A percentile compares a stretch with the other conserved stretches of the same genome.
These are phyloP conservation scores for Wallacemonas rigidus DNA, from an alignment of 208 protist genomes.

Conservation along the genomic window DNA sequence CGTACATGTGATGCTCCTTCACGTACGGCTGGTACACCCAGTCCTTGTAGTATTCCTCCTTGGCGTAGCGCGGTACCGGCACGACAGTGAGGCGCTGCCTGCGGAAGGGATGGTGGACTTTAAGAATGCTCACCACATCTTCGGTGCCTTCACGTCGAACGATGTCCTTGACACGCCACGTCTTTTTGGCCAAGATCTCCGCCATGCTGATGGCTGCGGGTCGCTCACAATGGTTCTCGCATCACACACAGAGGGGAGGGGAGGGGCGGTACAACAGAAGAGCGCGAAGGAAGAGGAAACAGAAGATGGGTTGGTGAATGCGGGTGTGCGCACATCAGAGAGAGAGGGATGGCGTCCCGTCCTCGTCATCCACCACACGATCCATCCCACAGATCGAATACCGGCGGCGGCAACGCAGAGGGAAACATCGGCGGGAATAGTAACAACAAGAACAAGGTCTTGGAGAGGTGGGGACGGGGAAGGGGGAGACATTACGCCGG, in stretches of 20 bases:
- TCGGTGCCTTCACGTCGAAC: constrained; percentile 54
- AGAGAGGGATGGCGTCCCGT: too few relatives aligned
- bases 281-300: not conserved
- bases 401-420: too few relatives aligned
- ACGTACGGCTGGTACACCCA: constrained; percentile 91
- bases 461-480: too few relatives aligned
- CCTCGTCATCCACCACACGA: too few relatives aligned
- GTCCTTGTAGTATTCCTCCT: constrained; percentile 72
- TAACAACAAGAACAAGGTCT: too few relatives aligned
- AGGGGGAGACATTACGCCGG: too few relatives aligned
- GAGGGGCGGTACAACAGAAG: not conserved
- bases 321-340: too few relatives aligned
- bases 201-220: constrained; percentile 23
- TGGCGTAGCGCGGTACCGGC: constrained; percentile 65
- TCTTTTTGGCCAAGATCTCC: constrained; percentile 54
- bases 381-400: too few relatives aligned
- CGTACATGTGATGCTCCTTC: constrained; percentile 83
- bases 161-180: constrained; percentile 78
- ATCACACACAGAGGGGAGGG: not conserved
- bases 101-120: constrained; percentile 77
- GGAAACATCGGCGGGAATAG: too few relatives aligned
- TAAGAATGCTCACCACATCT: constrained; percentile 71
- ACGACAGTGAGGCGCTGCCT: constrained; percentile 79
- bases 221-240: not conserved
- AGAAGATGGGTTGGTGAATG: too few relatives aligned